Conservation (phyloP, 441 rosid genomes). For the Corymbia citriodora region DNA sequence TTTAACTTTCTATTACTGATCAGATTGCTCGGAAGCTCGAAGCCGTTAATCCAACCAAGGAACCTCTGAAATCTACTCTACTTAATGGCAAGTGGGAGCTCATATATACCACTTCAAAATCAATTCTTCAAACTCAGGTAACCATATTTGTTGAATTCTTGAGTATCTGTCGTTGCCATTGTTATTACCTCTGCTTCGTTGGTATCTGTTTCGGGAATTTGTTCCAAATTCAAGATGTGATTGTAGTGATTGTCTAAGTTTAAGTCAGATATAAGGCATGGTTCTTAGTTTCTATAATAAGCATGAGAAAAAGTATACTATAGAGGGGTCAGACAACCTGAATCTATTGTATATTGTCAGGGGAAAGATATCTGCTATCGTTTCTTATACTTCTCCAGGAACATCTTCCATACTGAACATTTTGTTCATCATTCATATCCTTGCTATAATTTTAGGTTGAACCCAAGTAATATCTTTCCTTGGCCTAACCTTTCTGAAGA, state of each 20-base stretch:
- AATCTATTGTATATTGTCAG: not conserved
- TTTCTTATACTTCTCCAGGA: not conserved
- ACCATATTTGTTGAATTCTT: not conserved
- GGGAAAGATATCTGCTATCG: not conserved
- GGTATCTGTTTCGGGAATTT: not conserved
- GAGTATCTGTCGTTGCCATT: not conserved
- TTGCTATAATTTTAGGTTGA: not conserved
- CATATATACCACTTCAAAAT: constrained; percentile 78
- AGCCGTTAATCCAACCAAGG: constrained; percentile 66
- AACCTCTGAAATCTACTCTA: constrained; percentile 73
- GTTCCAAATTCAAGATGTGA: not conserved
- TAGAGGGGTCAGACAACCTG: not conserved
- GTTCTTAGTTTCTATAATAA: not conserved
- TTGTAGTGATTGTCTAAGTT: not conserved
- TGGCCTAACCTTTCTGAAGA: not conserved
- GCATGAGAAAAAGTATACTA: not conserved
- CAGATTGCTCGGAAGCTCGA: constrained; percentile 78
- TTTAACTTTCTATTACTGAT: not conserved
- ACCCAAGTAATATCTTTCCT: not conserved
- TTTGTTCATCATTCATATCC: not conserved
- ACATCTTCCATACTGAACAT: not conserved
- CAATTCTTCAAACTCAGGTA: constrained; percentile 78
- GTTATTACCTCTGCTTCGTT: not conserved
- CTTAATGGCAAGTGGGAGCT: constrained; percentile 95
- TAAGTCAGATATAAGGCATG: not conserved